These are phyloP conservation scores for Akanthomyces muscarius DNA, from an alignment of 2,329 filamentous ascomycete species.

Conservation along the genomic window DNA sequence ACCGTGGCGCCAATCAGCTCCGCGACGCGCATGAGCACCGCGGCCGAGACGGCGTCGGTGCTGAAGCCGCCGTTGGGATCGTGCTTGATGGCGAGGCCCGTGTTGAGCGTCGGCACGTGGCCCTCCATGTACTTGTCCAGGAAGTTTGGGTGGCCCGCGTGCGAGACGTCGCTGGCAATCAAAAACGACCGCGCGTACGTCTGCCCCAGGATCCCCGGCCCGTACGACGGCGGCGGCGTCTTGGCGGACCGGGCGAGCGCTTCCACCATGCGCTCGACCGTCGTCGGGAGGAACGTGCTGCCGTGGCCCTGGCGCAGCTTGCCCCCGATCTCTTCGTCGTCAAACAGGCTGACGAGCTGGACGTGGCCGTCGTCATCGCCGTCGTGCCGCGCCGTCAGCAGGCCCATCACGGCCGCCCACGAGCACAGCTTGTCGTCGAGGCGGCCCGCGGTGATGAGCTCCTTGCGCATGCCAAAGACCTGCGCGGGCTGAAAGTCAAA, in stretches of 20 bases:
- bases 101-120: constrained; percentile 83
- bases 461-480: constrained; percentile 79
- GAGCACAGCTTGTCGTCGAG: constrained; percentile 98
- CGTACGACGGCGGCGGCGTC: constrained; percentile 31
- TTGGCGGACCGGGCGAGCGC: constrained; percentile 37
- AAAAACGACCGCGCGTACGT: constrained; percentile 92
- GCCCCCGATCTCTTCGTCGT: constrained; percentile 94
- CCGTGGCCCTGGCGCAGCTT: constrained; percentile 83
- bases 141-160: constrained; percentile 95
- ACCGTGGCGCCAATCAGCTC: constrained; percentile 66
- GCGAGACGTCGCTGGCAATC: constrained; percentile 86
- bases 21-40: constrained; percentile 74
- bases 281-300: constrained; percentile 79
- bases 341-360: constrained; percentile 90
- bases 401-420: constrained; percentile 81
- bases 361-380: constrained; percentile 60
- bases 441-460: constrained; percentile 90
- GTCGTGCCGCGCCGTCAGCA: constrained; percentile 63
- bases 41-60: constrained; percentile 80
- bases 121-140: constrained; percentile 74
- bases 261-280: constrained; percentile 79
- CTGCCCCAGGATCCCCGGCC: constrained; percentile 64
- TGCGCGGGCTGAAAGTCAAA: constrained; percentile 85
- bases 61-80: constrained; percentile 96
- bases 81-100: constrained; percentile 73